Evolutionary conservation across 1,284 basidiomycete species (phyloP).

Genomic region (Naganishia sp.): DNA sequence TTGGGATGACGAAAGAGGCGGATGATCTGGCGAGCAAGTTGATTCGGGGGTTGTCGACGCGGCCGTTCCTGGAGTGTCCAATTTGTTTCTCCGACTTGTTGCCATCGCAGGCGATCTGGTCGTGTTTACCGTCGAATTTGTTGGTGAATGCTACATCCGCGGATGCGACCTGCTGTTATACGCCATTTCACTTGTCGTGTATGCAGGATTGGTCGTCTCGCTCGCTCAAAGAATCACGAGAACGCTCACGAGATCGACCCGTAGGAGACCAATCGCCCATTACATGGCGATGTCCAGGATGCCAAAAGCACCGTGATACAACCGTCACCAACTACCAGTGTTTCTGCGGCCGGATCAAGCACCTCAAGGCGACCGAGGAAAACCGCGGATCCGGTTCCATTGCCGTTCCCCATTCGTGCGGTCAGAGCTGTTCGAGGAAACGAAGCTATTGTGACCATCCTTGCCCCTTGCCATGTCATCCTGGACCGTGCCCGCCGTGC

Average conservation of each 20-base stretch:
- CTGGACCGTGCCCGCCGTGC: conserved; percentile 76
- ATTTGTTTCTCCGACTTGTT: conserved; percentile 54
- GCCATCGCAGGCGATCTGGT: conserved; percentile 52
- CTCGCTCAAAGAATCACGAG: conserved; percentile 63
- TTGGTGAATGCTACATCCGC: conserved; percentile 75
- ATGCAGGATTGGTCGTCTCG: conserved; percentile 78
- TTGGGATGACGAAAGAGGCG: conserved; percentile 41
- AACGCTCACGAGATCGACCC: conserved; percentile 52
- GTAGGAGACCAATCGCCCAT: conserved; percentile 31
- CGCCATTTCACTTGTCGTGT: conserved; percentile 53
- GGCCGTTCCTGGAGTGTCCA: conserved; percentile 52
- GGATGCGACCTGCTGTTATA: conserved; percentile 54
- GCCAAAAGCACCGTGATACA: conserved; percentile 69
- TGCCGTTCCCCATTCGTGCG: conserved; percentile 76
- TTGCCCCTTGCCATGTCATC: conserved; percentile 63
- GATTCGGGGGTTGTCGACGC: conserved; percentile 45
- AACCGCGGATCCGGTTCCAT: conserved; percentile 13
- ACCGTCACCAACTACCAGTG: conserved; percentile 72
- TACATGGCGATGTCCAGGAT: conserved; percentile 80
- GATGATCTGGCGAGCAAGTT: conserved; percentile 51
- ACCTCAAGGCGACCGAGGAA: conserved; percentile 25
- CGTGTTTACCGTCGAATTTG: conserved; percentile 60
- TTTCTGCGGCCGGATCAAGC: conserved; percentile 34
- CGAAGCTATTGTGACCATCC: conserved; percentile 64
- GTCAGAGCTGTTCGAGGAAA: conserved; percentile 68